Evolutionary conservation across 2,329 filamentous ascomycete genomes (phyloP), one percentile per base, ranked within the genome.

Genomic region (Aureobasidium musti): DNA sequence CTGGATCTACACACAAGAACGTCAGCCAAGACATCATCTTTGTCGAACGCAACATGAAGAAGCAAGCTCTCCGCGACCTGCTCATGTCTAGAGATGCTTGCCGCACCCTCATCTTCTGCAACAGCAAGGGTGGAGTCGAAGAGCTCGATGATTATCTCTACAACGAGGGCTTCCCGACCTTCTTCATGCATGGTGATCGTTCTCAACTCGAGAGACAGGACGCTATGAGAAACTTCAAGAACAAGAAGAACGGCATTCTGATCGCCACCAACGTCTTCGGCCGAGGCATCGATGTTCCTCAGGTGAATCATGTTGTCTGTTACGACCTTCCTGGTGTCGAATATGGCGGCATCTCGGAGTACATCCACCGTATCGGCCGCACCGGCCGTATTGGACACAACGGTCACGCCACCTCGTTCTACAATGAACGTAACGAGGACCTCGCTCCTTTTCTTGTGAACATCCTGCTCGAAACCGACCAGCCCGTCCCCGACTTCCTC

Each of bases 131-230:
- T 30, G 84, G 84, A 52, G 92, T 90, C 0, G 95, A 99, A 73
- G 86, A 90, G 64, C 78, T 98, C 0, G 95, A 99, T 70, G 94
- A 97, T 72, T 96, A 86, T 69, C 77, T 98, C 0, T 98, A 87
- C 82, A 94, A 97, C 75, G 82, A 86, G 67, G 84, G 86, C 0
- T 78, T 97, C 1, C 95, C 95, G 0, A 90, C 88, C 60, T 96
- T 92, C 0, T 96, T 93, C 0, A 96, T 98, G 71, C 95, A 98
- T 71, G 82, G 87, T 1, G 91, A 92, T 67, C 90, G 94, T 28
- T 96, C 90, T 45, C 95, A 98, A 79, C 85, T 86, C 68, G 94
- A 98, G 82, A 91, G 95, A 70, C 94, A 98, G 77, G 92, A 96
- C 74, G 89, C 94, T 1, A 85, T 98, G 87, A 88, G 92, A 72